A percentile compares a stretch with the other conserved stretches of the same genome.
These are phyloP conservation scores for Geotrichum bryndzae DNA, from an alignment of 1,139 yeast species.

Conservation along the genomic window DNA sequence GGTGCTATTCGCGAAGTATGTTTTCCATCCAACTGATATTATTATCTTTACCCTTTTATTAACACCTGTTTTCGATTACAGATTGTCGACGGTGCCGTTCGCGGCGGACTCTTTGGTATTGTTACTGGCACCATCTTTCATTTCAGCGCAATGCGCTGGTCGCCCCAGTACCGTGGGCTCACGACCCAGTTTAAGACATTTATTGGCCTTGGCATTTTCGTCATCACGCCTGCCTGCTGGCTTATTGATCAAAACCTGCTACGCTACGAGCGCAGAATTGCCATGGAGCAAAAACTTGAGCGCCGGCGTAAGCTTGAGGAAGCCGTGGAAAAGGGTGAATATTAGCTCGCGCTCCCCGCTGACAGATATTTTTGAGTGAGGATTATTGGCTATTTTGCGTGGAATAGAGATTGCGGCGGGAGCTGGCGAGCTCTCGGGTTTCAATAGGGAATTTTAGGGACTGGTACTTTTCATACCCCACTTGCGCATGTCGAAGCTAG, in stretches of 20 bases:
- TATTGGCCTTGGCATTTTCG: constrained; percentile 27
- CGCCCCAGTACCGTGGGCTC: constrained; percentile 27
- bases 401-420: not conserved
- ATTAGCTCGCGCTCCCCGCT: not conserved
- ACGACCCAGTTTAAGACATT: constrained; percentile 30
- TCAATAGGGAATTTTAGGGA: no score
- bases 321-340: constrained; percentile 30
- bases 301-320: constrained; percentile 24
- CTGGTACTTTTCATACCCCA: no score
- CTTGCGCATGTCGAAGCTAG: no score
- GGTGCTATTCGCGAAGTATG: constrained; percentile 32
- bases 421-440: no score
- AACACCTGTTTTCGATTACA: constrained; percentile 8
- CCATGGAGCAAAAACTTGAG: constrained; percentile 22
- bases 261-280: constrained; percentile 26
- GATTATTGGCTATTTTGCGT: not conserved
- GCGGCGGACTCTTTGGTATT: constrained; percentile 28
- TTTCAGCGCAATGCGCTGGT: constrained; percentile 20
- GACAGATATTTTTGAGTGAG: not conserved
- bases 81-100: constrained; percentile 27
- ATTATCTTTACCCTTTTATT: not conserved
- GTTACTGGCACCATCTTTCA: constrained; percentile 25
- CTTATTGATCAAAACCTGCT: constrained; percentile 27
- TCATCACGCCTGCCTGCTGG: constrained; percentile 29
- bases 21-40: not conserved